phyloP scores from a whole-genome alignment of 2,329 filamentous ascomycete genomes.

The Pseudogymnoascus sp. region DNA sequence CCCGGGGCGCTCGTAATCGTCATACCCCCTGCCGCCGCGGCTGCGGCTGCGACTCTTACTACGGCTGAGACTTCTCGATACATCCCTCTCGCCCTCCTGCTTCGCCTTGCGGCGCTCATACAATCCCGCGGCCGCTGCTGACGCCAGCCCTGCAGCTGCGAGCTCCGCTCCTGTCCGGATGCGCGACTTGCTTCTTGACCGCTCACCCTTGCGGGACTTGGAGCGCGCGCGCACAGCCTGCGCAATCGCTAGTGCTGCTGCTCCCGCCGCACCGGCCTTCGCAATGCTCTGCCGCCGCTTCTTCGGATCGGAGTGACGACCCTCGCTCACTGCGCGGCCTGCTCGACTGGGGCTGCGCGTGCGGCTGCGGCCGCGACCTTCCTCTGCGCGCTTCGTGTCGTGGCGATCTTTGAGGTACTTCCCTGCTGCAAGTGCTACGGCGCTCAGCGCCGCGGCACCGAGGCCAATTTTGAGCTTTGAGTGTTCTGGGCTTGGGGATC shows the following conservation, averaged over 20 bases:
- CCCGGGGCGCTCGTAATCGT: slow-evolving; percentile 28
- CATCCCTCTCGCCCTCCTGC: slow-evolving; percentile 37
- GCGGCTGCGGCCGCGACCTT: slow-evolving; percentile 44
- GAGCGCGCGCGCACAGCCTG: slow-evolving; percentile 52
- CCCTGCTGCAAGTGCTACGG: slow-evolving; percentile 57
- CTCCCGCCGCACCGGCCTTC: slow-evolving; percentile 41
- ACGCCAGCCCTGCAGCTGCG: slow-evolving; percentile 51
- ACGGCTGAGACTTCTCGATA: slow-evolving; percentile 30
- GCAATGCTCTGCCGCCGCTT: slow-evolving; percentile 26
- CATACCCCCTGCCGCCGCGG: slow-evolving; percentile 42
- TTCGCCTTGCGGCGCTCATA: slow-evolving; percentile 56
- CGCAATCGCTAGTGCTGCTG: slow-evolving; percentile 46
- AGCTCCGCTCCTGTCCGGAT: slow-evolving; percentile 50
- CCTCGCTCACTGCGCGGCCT: slow-evolving; percentile 35
- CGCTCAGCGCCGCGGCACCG: slow-evolving; percentile 54
- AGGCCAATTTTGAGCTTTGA: slow-evolving; percentile 48
- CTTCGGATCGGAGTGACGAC: slow-evolving; percentile 45
- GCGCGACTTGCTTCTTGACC: slow-evolving; percentile 34
- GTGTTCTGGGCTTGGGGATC: background rate
- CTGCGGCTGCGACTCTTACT: slow-evolving; percentile 35
- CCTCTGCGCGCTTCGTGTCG: slow-evolving; percentile 49
- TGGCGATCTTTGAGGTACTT: slow-evolving; percentile 57
- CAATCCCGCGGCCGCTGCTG: slow-evolving; percentile 52
- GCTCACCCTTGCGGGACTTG: slow-evolving; percentile 42
- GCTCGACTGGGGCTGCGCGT: slow-evolving; percentile 37